Percentiles rank a stretch among this genome's conserved stretches.
These are phyloP conservation scores for Penicillium waksmanii DNA, from an alignment of 495 filamentous ascomycete genomes.

Conservation along the genomic window DNA sequence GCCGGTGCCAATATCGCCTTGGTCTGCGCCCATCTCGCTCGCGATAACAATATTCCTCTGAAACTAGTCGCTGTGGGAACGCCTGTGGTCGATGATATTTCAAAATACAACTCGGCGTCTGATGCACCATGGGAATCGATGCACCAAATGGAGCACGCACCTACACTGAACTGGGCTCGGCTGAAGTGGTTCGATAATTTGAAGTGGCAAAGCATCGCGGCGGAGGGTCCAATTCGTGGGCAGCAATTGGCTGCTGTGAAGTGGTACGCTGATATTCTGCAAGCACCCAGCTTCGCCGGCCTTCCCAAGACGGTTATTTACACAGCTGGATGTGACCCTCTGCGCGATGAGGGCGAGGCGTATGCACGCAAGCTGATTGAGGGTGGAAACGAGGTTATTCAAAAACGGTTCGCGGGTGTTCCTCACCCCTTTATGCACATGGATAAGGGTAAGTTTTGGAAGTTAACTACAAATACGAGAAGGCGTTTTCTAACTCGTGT, in stretches of 20 bases:
- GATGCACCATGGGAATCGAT: constrained; percentile 53
- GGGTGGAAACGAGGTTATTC: constrained; percentile 48
- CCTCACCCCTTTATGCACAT: constrained; percentile 57
- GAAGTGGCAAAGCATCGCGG: constrained; percentile 30
- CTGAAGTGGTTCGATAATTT: constrained; percentile 50
- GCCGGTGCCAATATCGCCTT: constrained; percentile 52
- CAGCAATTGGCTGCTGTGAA: constrained; percentile 22
- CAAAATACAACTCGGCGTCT: constrained; percentile 39
- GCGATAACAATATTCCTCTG: constrained; percentile 48
- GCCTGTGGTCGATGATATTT: constrained; percentile 43
- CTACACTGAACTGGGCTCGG: constrained; percentile 51
- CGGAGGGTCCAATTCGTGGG: constrained; percentile 7
- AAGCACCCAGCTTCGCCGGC: constrained; percentile 43
- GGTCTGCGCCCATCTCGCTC: constrained; percentile 52
- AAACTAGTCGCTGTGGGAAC: constrained; percentile 43
- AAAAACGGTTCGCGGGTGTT: constrained; percentile 49
- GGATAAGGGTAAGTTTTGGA: constrained; percentile 27
- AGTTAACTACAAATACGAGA: background rate
- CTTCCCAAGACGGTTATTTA: constrained; percentile 52
- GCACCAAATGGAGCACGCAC: constrained; percentile 45
- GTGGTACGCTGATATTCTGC: constrained; percentile 38
- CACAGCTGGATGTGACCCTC: constrained; percentile 52
- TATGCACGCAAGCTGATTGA: constrained; percentile 51
- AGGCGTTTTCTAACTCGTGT: background rate
- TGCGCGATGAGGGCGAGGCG: constrained; percentile 57